phyloP scores from a whole-genome alignment of 2,329 filamentous ascomycete species.

The Seiridium cupressi region DNA sequence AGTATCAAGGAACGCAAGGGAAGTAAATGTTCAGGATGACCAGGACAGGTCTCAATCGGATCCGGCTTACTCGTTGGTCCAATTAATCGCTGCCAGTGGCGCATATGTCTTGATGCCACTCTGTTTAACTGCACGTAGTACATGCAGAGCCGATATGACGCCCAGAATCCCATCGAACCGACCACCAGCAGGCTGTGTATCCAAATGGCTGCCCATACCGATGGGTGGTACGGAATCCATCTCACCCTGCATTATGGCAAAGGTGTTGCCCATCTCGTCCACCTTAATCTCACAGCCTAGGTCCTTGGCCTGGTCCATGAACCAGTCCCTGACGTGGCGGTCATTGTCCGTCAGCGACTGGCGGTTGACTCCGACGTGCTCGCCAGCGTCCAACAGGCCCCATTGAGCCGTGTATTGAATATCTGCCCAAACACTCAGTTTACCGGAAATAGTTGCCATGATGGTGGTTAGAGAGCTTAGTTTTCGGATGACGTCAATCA shows the following conservation, averaged over 20 bases:
- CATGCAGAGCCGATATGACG: conserved; percentile 68
- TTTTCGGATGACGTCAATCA: too few species aligned
- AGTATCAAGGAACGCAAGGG: too few species aligned
- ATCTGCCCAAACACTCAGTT: too few species aligned
- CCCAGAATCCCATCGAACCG: conserved; percentile 75
- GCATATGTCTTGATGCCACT: conserved; percentile 65
- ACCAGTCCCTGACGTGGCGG: conserved; percentile 16
- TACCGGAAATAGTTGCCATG: too few species aligned
- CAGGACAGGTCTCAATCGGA: too few species aligned
- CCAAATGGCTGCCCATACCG: conserved; percentile 66
- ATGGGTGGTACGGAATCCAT: conserved; percentile 56
- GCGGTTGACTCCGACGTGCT: too few species aligned
- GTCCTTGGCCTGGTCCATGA: conserved; percentile 13
- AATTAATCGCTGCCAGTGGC: conserved; percentile 70
- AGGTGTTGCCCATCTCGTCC: conserved; percentile 20
- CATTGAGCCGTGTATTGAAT: too few species aligned
- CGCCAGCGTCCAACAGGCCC: too few species aligned
- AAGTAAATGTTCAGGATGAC: too few species aligned
- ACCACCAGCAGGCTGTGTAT: conserved; percentile 55
- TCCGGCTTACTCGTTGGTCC: conserved; percentile 54
- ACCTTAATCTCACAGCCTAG: conserved; percentile 13
- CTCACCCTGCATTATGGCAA: conserved; percentile 54
- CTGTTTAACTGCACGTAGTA: conserved; percentile 64
- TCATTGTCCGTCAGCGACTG: conserved; percentile 10
- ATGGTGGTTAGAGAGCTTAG: too few species aligned